Evolutionary conservation across 129 eudicot species (phyloP).

Genomic region (Centella asiatica): DNA sequence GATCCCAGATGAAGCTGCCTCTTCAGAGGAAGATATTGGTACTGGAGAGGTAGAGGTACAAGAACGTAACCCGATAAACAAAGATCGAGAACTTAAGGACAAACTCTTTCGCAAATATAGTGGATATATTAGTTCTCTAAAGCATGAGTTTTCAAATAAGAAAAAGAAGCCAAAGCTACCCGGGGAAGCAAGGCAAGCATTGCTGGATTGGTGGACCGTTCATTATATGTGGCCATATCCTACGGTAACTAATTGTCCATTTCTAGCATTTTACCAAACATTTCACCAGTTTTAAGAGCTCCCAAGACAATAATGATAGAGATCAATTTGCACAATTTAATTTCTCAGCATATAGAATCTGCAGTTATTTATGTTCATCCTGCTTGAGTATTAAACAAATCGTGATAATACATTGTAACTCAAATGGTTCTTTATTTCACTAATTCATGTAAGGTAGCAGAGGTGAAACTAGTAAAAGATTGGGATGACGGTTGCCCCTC

Average conservation of each 20-base stretch:
- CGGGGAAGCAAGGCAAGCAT: conserved; percentile 43
- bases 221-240: conserved; percentile 76
- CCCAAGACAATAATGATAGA: too few species aligned
- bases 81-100: conserved; percentile 51
- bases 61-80: conserved; percentile 18
- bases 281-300: too few species aligned
- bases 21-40: conserved; percentile 37
- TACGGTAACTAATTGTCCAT: conserved; percentile 20
- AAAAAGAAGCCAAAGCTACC: conserved; percentile 59
- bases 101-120: conserved; percentile 47
- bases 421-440: too few species aligned
- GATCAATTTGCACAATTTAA: too few species aligned
- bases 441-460: too few species aligned
- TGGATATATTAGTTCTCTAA: conserved; percentile 37
- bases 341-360: too few species aligned
- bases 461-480: too few species aligned
- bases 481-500: too few species aligned
- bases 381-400: too few species aligned
- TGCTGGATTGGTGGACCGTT: conserved; percentile 55
- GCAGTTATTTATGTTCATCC: too few species aligned
- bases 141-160: conserved; percentile 55
- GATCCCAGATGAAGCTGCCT: conserved; percentile 35
- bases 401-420: too few species aligned
- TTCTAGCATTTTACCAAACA: too few species aligned
- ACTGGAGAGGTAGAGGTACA: conserved; percentile 23